Evolutionary conservation across 768 basidiomycete genomes (phyloP), one percentile per base, ranked within the genome.

Genomic region (Rhodotorula babjevae): DNA sequence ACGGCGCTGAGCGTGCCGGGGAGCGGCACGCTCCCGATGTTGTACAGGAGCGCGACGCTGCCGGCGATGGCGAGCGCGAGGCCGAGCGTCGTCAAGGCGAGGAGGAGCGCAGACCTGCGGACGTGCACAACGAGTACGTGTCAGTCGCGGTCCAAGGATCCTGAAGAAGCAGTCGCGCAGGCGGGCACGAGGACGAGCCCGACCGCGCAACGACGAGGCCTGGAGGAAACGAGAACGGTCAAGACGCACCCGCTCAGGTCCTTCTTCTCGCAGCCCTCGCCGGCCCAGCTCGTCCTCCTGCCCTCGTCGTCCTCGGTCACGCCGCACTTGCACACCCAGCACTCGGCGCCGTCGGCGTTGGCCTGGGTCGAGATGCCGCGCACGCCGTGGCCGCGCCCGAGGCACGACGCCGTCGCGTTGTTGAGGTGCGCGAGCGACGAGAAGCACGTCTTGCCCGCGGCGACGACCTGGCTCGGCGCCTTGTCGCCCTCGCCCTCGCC

Each of bases 261-360:
- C n/a, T 60, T 64, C 63, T 77, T 77, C 67, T 77, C 76, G 59
- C 76, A 77, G 16, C 72, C 73, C 65, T 77, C 44, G 6, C 76
- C 76, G 8, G 50, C 59, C 72, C 73, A 77, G 23, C 53, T 49
- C 63, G 56, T 68, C 66, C 52, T 70, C 63, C 55, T 61, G 40
- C 67, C 72, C 27, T 61, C 63, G 11, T 58, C 58, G 21, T 76
- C 75, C 8, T 27, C 29, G 55, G 75, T 76, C 47, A 12, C 29
- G 2, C 36, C 33, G 44, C 76, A 77, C 50, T 47, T 46, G 50
- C 76, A 77, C 18, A 77, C 76, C 76, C 76, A 77, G 66, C 76
- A 77, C 46, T 71, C 75, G 2, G 6, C 12, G 6, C 21, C 50
- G 0, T 47, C 60, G 18, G 29, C 31, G 10, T 15, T 18, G 21